phyloP scores from a whole-genome alignment of 2,329 filamentous ascomycete genomes.

The Arthrobotrys sphaeroides region DNA sequence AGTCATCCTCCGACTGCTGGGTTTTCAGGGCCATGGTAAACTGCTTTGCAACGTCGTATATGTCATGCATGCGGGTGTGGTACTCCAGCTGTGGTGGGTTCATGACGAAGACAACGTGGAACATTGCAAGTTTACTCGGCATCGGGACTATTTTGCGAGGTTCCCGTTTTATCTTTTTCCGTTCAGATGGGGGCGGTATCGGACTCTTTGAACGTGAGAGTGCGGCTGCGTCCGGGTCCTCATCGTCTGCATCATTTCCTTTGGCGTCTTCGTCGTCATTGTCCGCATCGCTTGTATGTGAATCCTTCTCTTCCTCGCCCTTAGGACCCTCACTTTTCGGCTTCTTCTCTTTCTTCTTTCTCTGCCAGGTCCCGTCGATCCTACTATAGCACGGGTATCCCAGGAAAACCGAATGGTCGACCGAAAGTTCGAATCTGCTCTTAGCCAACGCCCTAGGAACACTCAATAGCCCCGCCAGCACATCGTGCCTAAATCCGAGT shows the following conservation, averaged over 20 bases:
- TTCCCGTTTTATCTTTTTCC: constrained; percentile 69
- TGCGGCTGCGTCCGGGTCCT: constrained; percentile 57
- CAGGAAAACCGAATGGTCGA: constrained; percentile 81
- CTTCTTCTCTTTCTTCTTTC: constrained; percentile 67
- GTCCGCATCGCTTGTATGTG: constrained; percentile 60
- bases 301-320: constrained; percentile 54
- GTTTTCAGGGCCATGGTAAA: constrained; percentile 92
- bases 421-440: constrained; percentile 79
- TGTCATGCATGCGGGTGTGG: constrained; percentile 75
- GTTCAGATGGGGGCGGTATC: constrained; percentile 61
- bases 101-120: constrained; percentile 93
- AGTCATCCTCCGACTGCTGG: constrained; percentile 87
- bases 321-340: constrained; percentile 16
- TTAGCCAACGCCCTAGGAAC: constrained; percentile 81
- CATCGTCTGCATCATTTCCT: constrained; percentile 58
- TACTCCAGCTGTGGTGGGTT: constrained; percentile 81
- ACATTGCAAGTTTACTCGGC: constrained; percentile 70
- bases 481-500: constrained; percentile 76
- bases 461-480: constrained; percentile 81
- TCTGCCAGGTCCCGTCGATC: constrained; percentile 79
- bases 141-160: constrained; percentile 67
- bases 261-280: constrained; percentile 60
- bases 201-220: constrained; percentile 59
- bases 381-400: constrained; percentile 85
- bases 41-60: constrained; percentile 90